Base-by-base conservation (phyloP, 1,139 yeast species). In the Debaryomycetaceae sp. region DNA sequence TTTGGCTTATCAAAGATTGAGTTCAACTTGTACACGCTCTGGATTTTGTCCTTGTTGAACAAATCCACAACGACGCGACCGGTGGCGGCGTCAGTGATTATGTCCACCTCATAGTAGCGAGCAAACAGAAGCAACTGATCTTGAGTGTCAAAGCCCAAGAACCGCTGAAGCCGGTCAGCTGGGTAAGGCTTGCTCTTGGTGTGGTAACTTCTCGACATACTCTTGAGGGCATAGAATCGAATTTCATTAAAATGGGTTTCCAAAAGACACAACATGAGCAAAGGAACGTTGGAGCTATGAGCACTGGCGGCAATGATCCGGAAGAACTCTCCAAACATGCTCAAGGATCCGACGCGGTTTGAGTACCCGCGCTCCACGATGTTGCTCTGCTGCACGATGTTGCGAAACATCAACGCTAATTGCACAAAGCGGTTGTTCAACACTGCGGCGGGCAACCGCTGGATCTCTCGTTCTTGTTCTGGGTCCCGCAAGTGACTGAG, bases 161-260 rank as follows among this genome's bases (percentile, higher is more conserved):
- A 54, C 1, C 59, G 51, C 12, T 59, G 53, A 12, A 89, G 52
- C 8, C 70, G 56, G 2, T 51, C 48, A 0, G 76, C 65, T 3
- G 75, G 60, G 37, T 80, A 73, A 0, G 88, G 82, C 46, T 75
- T 83, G 2, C 86, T 79, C 36, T 78, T 78, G 1, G 80, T 67
- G 45, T 88, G 95, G 38, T 78, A 72, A 2, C 89, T 65, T 36
- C 76, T 62, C 3, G 84, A 64, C 66, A 91, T 67, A 0, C 88
- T 65, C 44, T 74, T 78, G 35, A 89, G 52, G 0, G 94, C 89
- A 46, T 79, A 77, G 45, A 83, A 77, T 27, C 98, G 61, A 5
- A 89, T 67, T 37, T 83, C 91, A 45, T 83, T 83, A 48, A 86
- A 77, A 43, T 83, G 89, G 4, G 82, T 77, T 49, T 91, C 96